Percentiles rank a stretch among this genome's conserved stretches.
Conservation (phyloP, 2,329 filamentous ascomycete species). For the Colletotrichum chlorophyti region DNA sequence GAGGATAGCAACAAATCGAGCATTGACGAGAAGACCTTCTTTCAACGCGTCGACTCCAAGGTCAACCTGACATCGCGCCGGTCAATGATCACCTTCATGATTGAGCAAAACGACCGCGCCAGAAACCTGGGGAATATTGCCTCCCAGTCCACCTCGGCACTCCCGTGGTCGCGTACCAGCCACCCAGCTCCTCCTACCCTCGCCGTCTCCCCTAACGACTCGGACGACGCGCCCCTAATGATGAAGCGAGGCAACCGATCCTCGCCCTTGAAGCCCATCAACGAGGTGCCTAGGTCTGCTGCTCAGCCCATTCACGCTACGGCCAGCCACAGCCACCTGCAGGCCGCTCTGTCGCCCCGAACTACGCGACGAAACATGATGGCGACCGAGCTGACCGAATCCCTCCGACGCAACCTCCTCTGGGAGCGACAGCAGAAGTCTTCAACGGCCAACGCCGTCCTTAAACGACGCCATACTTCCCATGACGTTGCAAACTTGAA, state of each 20-base stretch:
- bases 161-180: slow-evolving; percentile 66
- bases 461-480: slow-evolving; percentile 89
- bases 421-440: slow-evolving; percentile 97
- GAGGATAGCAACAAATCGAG: slow-evolving; percentile 86
- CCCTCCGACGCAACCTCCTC: slow-evolving; percentile 86
- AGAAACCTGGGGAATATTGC: slow-evolving; percentile 73
- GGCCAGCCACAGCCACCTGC: slow-evolving; percentile 64
- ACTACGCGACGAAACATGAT: slow-evolving; percentile 97
- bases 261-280: slow-evolving; percentile 59
- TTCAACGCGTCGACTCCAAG: slow-evolving; percentile 90
- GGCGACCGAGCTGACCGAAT: slow-evolving; percentile 91
- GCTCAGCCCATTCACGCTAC: slow-evolving; percentile 82
- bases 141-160: slow-evolving; percentile 71
- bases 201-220: slow-evolving; percentile 62
- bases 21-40: slow-evolving; percentile 79
- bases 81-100: slow-evolving; percentile 88
- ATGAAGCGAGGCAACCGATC: slow-evolving; percentile 66
- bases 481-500: slow-evolving; percentile 89
- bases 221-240: slow-evolving; percentile 67
- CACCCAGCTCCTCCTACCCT: slow-evolving; percentile 48
- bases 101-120: slow-evolving; percentile 78
- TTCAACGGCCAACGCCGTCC: slow-evolving; percentile 83
- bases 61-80: slow-evolving; percentile 84
- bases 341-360: slow-evolving; percentile 83
- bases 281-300: slow-evolving; percentile 69